Base-by-base conservation (phyloP, 768 basidiomycete species). In the Boletus tomentosulus region DNA sequence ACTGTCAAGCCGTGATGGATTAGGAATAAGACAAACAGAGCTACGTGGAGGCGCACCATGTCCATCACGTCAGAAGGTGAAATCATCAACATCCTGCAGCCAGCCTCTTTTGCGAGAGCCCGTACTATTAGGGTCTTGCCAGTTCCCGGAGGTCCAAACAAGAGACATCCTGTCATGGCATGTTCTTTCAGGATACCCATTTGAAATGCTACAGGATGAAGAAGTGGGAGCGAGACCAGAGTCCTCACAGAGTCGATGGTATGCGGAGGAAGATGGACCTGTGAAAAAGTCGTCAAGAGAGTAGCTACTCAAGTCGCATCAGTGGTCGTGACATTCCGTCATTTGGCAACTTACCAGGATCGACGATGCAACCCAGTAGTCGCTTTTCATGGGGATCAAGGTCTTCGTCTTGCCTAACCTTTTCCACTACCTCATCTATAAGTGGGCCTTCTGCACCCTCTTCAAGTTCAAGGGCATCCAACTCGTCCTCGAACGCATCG, bases 21-120 rank as follows among this genome's bases (percentile, higher is more conserved):
- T 30, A 61, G 47, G 35, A 35, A 47, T 11, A 27, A 12, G 12
- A 13, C 38, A 11, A 44, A 27, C 6, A 30, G 25, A 54, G 7
- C 8, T 19, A 49, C n/a, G 30, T 28, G 10, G 48, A 22, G 46
- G 66, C 79, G 44, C 57, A 91, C 91, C 91, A 95, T 95, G 67
- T 97, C 93, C 85, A 95, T 92, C 44, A 98, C 89, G 65, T 98
- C 94, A 10, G 92, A 92, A 6, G 94, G 92, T 42, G 89, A 87
- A 46, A 98, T 78, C 11, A 85, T 82, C 64, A 98, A 73, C 94
- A 98, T 98, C 47, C 92, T 80, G 60, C 92, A 94, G 4, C 93
- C 95, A 46, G 92, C 92, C 69, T 97, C 94, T 63, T 88, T 89
- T 3, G 95, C 95, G 10, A 98, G 78, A 19, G 94, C 94, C 45